Percentiles rank a stretch among this genome's conserved stretches.
These are phyloP conservation scores for Penicillium sclerotigenum DNA, from an alignment of 2,329 filamentous ascomycete species.

Conservation along the genomic window DNA sequence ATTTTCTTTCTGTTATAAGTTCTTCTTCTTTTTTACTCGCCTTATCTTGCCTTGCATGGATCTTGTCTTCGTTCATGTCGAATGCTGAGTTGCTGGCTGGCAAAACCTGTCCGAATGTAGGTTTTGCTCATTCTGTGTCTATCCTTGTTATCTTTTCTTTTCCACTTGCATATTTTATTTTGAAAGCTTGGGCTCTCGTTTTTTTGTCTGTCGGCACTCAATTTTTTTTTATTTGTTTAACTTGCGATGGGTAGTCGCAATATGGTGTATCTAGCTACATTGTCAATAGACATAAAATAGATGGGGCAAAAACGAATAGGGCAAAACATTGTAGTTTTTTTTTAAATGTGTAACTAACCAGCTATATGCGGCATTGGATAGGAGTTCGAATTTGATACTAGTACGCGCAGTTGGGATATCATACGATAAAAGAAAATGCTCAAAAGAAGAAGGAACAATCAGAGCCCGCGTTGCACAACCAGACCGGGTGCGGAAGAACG, in stretches of 20 bases:
- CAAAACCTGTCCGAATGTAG: slow-evolving; percentile 2
- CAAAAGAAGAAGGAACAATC: background rate
- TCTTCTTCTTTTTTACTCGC: background rate
- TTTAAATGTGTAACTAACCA: background rate
- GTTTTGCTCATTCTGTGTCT: slow-evolving; percentile 9
- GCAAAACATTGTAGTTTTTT: background rate
- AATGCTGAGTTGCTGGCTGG: background rate
- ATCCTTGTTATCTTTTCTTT: slow-evolving; percentile 8
- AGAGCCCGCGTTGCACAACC: slow-evolving; percentile 19
- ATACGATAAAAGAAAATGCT: background rate
- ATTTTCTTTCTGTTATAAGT: background rate
- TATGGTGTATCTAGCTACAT: slow-evolving; percentile 19
- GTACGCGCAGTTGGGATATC: slow-evolving; percentile 6
- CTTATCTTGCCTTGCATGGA: background rate
- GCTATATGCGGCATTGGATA: background rate
- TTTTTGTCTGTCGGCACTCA: background rate
- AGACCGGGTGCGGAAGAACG: slow-evolving; percentile 7
- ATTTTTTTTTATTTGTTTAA: background rate
- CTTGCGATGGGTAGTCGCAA: background rate
- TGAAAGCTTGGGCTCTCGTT: background rate
- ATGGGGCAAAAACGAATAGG: slow-evolving; percentile 8
- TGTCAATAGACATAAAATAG: slow-evolving; percentile 22
- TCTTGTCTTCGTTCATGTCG: background rate
- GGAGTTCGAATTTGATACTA: background rate
- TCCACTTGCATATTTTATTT: slow-evolving; percentile 14